Evolutionary conservation across 805 yeast genomes (phyloP), one percentile per base, ranked within the genome.

Genomic region (Hanseniaspora mollemarum): DNA sequence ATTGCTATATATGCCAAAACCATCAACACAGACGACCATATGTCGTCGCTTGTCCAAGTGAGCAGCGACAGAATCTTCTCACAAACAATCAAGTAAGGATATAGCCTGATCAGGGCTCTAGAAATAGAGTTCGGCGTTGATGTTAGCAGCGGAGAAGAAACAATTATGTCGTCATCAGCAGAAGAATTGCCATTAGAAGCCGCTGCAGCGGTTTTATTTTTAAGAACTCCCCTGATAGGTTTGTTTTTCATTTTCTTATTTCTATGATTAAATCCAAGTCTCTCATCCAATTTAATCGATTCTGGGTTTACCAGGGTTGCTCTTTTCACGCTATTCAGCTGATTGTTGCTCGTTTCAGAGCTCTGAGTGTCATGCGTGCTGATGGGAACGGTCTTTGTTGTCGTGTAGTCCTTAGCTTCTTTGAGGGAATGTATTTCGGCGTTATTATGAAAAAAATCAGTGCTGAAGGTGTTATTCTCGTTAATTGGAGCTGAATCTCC

Each of bases 101-200:
- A 88, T 9, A 94, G 78, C 54, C 78, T 74, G 36, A 87, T 77
- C 46, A 90, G 71, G 2, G 92, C 85, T 58, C 85, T 83, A 28
- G 95, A 81, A 13, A 90, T 86, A 0, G 87, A 77, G 2, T 96
- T 92, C 2, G 97, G 97, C 0, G 98, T 92, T 1, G 87, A 78
- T 1, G 87, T 78, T 35, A 87, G 73, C 56, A 92, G 72, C 1
- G 96, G 95, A 2, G 95, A 83, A 1, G 92, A 75, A 54, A 44
- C 50, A 16, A 51, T 51, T 6, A 51, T 51, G 4, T 51, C 54
- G n/a, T 33, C 51, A 22, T 48, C 51, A 7, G 38, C 37, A 4
- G 51, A 40, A 21, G 18, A 22, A 24, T 24, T 22, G 44, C 15
- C 10, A 9, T 31, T 28, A 15, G 22, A 21, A 33, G 21, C 39